Percentiles rank a stretch among this genome's conserved stretches.
Conservation (phyloP, 805 yeast species). For the Candida ipomoeae region DNA sequence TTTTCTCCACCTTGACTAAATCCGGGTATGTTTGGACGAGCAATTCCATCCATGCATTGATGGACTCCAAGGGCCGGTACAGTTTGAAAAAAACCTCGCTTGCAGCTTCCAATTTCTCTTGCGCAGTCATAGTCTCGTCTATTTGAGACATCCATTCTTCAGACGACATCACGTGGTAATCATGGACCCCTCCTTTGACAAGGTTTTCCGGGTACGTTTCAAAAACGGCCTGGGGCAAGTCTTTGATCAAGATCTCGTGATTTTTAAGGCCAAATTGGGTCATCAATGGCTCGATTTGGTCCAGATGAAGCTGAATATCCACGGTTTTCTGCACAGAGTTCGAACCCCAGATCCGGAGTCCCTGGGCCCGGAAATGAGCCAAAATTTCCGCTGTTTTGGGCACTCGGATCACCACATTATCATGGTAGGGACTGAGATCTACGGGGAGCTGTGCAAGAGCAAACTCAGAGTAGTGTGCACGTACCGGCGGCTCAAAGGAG, state of each 20-base stretch:
- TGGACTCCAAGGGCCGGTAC: slow-evolving; percentile 63
- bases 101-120: slow-evolving; percentile 8
- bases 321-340: slow-evolving; percentile 37
- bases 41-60: slow-evolving; percentile 68
- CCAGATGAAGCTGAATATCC: slow-evolving; percentile 39
- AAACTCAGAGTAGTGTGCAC: slow-evolving; percentile 31
- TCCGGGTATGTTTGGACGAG: slow-evolving; percentile 61
- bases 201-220: slow-evolving; percentile 47
- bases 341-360: slow-evolving; percentile 47
- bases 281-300: slow-evolving; percentile 12
- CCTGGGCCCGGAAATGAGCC: slow-evolving; percentile 15
- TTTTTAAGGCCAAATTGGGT: slow-evolving; percentile 22
- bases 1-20: slow-evolving; percentile 55
- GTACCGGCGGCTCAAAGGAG: neutral
- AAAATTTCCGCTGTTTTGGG: slow-evolving; percentile 21
- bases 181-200: slow-evolving; percentile 3
- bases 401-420: slow-evolving; percentile 45
- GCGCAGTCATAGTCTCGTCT: slow-evolving; percentile 2
- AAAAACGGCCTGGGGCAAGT: slow-evolving; percentile 52
- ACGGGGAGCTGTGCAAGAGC: slow-evolving; percentile 32
- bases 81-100: slow-evolving; percentile 63
- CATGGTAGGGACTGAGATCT: slow-evolving; percentile 37
- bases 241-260: slow-evolving; percentile 44
- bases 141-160: slow-evolving; percentile 1
- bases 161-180: neutral